Base-by-base conservation (phyloP, 2,329 filamentous ascomycete species). In the Clonostachys solani region DNA sequence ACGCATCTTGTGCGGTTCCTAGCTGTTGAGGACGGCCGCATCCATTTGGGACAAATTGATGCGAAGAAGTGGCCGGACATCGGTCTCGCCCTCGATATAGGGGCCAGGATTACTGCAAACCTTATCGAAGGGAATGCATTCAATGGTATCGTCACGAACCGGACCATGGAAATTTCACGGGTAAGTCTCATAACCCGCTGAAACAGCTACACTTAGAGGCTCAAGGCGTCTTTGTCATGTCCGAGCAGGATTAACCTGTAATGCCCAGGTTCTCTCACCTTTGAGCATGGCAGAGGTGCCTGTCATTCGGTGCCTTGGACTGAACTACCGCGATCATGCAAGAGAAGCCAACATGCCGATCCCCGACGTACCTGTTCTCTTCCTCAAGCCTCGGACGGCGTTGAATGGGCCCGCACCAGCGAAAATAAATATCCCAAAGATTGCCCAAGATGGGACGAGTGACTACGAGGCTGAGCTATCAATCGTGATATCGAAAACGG, bases 281-380 rank as follows among this genome's bases (percentile, higher is more conserved):
- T 47, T 73, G 18, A 51, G 57, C 1, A 49, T 49, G 17, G 49
- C 59, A 12, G 63, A 73, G 33, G 60, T 69, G 6, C 63, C 64
- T 34, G 63, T 66, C 17, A 70, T 74, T 43, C 67, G 71, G 35
- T 74, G 71, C 53, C 57, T 74, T 42, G 71, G 72, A 7, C 63
- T 74, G 45, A 75, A 74, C 58, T 73, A 73, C 54, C 57, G 56
- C 35, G 61, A 71, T 52, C 68, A 71, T 47, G 67, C 66, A 6
- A 49, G 53, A 15, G 68, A 72, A 54, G 63, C 63, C 44, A 62
- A 60, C 42, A 59, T 68, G 57, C 52, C 62, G 3, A 55, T 69
- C 18, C 67, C 68, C 1, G 54, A 60, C 29, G 51, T 55, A 5
- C 66, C 65, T 0, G 60, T 66, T 4, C 52, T 71, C 5, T 70